Conservation (phyloP, 768 basidiomycete species). For the Mrakia gelida region DNA sequence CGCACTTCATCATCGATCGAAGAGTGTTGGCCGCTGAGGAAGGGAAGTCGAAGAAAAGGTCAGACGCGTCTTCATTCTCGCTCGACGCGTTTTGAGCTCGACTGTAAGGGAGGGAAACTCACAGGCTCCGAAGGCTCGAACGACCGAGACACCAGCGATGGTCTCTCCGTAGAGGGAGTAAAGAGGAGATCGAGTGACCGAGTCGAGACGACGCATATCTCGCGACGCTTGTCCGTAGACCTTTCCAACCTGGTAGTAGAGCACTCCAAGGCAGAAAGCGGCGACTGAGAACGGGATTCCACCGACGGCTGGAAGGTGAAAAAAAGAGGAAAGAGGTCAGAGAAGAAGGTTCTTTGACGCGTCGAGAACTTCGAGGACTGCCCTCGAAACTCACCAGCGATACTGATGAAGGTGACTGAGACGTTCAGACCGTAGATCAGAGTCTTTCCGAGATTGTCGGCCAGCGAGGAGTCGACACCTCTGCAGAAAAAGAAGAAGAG, state of each 20-base stretch:
- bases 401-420: slow-evolving; percentile 64
- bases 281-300: slow-evolving; percentile 69
- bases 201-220: slow-evolving; percentile 62
- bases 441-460: slow-evolving; percentile 72
- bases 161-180: slow-evolving; percentile 41
- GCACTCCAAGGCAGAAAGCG: slow-evolving; percentile 52
- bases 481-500: not conserved
- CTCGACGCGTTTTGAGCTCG: no score
- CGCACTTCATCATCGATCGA: slow-evolving; percentile 33
- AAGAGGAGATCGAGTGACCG: slow-evolving; percentile 35
- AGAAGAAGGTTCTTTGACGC: not conserved
- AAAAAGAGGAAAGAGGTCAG: not conserved
- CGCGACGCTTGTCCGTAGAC: slow-evolving; percentile 81
- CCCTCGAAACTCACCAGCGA: not conserved
- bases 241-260: slow-evolving; percentile 59
- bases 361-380: not conserved
- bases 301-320: slow-evolving; percentile 60
- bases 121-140: slow-evolving; percentile 39
- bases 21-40: slow-evolving; percentile 8
- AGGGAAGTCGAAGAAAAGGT: no score
- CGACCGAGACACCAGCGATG: slow-evolving; percentile 40
- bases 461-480: slow-evolving; percentile 48
- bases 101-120: no score
- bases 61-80: no score
- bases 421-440: slow-evolving; percentile 66